These are phyloP conservation scores for Zostera marina DNA, from an alignment of 116 monocot species.

Conservation along the genomic window DNA sequence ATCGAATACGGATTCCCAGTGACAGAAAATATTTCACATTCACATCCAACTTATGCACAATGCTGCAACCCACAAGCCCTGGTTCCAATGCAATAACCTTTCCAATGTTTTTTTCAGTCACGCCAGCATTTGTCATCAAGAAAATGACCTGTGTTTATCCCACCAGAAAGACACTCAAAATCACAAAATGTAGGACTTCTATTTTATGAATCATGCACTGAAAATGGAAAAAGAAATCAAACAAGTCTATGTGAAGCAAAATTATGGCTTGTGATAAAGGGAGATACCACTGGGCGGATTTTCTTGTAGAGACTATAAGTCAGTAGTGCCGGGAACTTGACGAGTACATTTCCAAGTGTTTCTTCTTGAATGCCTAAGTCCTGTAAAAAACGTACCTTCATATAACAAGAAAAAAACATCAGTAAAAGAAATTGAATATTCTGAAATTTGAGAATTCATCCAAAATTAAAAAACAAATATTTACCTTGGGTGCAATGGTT, in stretches of 20 bases:
- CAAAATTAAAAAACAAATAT: neutral
- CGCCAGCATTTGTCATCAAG: constrained; percentile 86
- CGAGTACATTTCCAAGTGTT: constrained; percentile 53
- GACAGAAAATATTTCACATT: constrained; percentile 87
- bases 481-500: constrained; percentile 87
- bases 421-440: neutral
- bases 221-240: neutral
- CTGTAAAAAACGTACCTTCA: constrained; percentile 80
- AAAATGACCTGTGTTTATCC: constrained; percentile 41
- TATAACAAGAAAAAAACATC: neutral
- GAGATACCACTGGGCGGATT: constrained; percentile 86
- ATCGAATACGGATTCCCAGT: constrained; percentile 48
- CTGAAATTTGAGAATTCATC: neutral
- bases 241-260: neutral
- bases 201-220: neutral
- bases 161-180: neutral
- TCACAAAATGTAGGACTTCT: neutral
- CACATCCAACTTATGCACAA: constrained; percentile 64
- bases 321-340: constrained; percentile 73
- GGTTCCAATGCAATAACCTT: constrained; percentile 96
- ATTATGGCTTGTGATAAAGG: neutral
- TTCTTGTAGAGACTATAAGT: constrained; percentile 94
- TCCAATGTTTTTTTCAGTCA: constrained; percentile 51
- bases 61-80: constrained; percentile 76
- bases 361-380: constrained; percentile 76